A percentile compares a stretch with the other conserved stretches of the same genome.
Conservation (phyloP, 495 filamentous ascomycete species). For the Annulohypoxylon maeteangense region DNA sequence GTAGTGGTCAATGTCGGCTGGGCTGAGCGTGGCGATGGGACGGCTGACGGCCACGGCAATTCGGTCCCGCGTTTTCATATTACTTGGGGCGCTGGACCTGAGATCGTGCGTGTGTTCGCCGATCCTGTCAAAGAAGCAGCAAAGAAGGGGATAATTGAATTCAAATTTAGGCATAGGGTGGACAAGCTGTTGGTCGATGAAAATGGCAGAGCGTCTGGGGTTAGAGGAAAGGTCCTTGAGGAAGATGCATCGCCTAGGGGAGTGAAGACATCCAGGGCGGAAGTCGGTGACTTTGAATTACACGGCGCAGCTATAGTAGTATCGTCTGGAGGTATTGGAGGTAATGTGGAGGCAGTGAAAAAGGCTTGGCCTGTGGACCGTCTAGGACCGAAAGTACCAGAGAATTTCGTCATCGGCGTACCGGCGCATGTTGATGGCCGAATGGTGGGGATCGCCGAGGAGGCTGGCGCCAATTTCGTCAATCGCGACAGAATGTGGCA, state of each 20-base stretch:
- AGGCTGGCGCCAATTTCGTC: constrained; percentile 57
- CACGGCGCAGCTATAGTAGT: constrained; percentile 57
- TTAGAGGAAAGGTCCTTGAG: constrained; percentile 59
- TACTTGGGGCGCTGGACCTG: constrained; percentile 64
- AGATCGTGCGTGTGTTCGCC: constrained; percentile 60
- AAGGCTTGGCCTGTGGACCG: constrained; percentile 59
- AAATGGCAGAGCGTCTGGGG: constrained; percentile 58
- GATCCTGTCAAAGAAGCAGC: constrained; percentile 59
- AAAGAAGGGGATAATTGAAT: constrained; percentile 59
- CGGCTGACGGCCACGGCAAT: constrained; percentile 63
- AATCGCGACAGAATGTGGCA: constrained; percentile 66
- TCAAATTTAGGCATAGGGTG: constrained; percentile 60
- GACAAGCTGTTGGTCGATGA: constrained; percentile 61
- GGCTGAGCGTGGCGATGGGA: constrained; percentile 63
- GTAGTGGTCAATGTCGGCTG: constrained; percentile 56
- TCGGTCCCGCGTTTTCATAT: constrained; percentile 63
- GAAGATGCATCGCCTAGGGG: constrained; percentile 54
- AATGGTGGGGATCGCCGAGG: constrained; percentile 61
- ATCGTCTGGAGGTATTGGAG: constrained; percentile 61
- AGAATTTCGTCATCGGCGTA: constrained; percentile 62
- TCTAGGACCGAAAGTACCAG: constrained; percentile 57
- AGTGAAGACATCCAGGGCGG: constrained; percentile 54
- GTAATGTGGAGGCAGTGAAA: constrained; percentile 62
- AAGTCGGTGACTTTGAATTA: constrained; percentile 57
- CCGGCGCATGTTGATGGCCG: constrained; percentile 64